Percentiles rank a stretch among this genome's conserved stretches.
phyloP scores from a whole-genome alignment of 257 asterid species.

The Cruciata laevipes region DNA sequence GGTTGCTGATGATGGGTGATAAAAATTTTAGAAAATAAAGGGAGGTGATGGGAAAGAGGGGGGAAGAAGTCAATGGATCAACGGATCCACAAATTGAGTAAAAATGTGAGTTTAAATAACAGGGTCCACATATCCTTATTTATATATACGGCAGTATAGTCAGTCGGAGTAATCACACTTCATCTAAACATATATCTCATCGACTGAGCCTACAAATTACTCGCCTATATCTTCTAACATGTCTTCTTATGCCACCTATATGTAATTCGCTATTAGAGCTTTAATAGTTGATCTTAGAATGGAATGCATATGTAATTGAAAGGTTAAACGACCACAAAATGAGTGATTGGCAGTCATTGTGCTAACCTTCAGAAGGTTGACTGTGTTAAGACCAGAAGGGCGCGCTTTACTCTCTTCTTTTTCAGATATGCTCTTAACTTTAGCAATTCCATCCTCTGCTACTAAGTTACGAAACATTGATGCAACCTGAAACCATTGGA shows the following conservation, averaged over 20 bases:
- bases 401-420: conserved; percentile 69
- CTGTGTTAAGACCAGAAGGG: conserved; percentile 86
- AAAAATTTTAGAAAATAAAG: too few species aligned
- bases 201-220: background rate
- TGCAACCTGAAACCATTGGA: conserved; percentile 43
- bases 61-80: too few species aligned
- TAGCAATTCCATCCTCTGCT: conserved; percentile 49
- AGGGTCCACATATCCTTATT: too few species aligned
- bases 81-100: too few species aligned
- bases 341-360: background rate
- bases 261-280: background rate
- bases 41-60: too few species aligned
- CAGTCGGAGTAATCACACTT: background rate
- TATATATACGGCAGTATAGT: background rate
- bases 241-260: background rate
- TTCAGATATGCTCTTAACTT: conserved; percentile 57
- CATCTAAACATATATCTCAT: background rate
- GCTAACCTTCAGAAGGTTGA: conserved; percentile 84
- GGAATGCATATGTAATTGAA: background rate
- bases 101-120: too few species aligned
- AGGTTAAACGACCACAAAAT: conserved; percentile 11
- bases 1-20: too few species aligned
- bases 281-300: background rate
- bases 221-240: background rate
- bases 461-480: conserved; percentile 59